These are phyloP conservation scores for Helotiales sp. DNA, from an alignment of 2,329 filamentous ascomycete genomes.

Conservation along the genomic window DNA sequence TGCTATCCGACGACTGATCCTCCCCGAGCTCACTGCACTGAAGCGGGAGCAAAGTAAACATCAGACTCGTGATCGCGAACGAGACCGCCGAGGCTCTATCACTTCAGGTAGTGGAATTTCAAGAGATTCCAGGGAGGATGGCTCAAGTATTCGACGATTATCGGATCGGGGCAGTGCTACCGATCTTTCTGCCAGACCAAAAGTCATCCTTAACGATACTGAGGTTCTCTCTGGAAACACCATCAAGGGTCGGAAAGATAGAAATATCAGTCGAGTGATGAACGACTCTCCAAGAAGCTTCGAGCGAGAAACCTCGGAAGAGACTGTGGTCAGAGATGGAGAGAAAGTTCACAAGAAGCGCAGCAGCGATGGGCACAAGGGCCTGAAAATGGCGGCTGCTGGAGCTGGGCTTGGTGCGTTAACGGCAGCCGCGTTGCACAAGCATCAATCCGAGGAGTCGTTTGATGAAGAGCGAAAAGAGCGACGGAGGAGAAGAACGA, in stretches of 20 bases:
- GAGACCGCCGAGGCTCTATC: slow-evolving; percentile 64
- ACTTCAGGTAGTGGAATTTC: slow-evolving; percentile 59
- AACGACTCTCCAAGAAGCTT: slow-evolving; percentile 38
- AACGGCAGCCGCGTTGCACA: slow-evolving; percentile 65
- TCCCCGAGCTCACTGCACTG: slow-evolving; percentile 89
- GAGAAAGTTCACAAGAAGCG: slow-evolving; percentile 47
- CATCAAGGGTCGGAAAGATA: slow-evolving; percentile 55
- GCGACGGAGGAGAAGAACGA: slow-evolving; percentile 47
- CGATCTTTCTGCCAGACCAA: slow-evolving; percentile 55
- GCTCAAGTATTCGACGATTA: slow-evolving; percentile 42
- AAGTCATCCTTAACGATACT: slow-evolving; percentile 63
- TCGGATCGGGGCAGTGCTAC: slow-evolving; percentile 49
- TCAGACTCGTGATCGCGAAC: slow-evolving; percentile 66
- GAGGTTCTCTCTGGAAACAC: slow-evolving; percentile 61
- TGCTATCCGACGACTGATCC: slow-evolving; percentile 72
- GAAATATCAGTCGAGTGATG: slow-evolving; percentile 50
- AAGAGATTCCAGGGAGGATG: slow-evolving; percentile 53
- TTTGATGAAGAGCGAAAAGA: slow-evolving; percentile 52
- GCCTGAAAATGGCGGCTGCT: slow-evolving; percentile 37
- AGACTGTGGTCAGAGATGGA: slow-evolving; percentile 55
- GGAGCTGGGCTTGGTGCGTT: slow-evolving; percentile 56
- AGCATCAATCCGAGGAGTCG: slow-evolving; percentile 68
- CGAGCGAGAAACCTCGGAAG: slow-evolving; percentile 51
- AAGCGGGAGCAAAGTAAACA: slow-evolving; percentile 88
- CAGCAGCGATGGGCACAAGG: slow-evolving; percentile 36